Evolutionary conservation across 495 filamentous ascomycete species (phyloP).

Genomic region (Jackrogersella minutella): DNA sequence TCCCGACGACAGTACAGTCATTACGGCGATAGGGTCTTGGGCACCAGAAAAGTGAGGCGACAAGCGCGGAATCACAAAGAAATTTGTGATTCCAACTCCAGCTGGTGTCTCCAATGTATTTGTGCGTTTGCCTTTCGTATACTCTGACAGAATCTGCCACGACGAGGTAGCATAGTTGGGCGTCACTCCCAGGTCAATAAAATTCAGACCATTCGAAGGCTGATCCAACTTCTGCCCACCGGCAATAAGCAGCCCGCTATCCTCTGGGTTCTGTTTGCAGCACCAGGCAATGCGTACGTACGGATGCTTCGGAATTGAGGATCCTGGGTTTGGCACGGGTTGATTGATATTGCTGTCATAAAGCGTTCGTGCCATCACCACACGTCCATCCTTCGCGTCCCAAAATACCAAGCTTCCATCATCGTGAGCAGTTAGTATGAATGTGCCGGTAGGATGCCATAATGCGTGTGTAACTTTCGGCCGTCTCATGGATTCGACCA

Average conservation of each 20-base stretch:
- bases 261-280: conserved; percentile 88
- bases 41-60: conserved; percentile 87
- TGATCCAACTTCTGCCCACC: conserved; percentile 74
- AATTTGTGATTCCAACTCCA: conserved; percentile 79
- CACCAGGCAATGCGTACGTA: conserved; percentile 86
- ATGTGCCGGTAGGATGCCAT: conserved; percentile 96
- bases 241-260: conserved; percentile 87
- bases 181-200: conserved; percentile 87
- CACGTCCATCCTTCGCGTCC: conserved; percentile 90
- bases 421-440: conserved; percentile 86
- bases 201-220: conserved; percentile 77
- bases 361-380: conserved; percentile 83
- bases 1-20: conserved; percentile 81
- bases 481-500: conserved; percentile 61
- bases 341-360: conserved; percentile 73
- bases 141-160: conserved; percentile 79
- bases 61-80: conserved; percentile 79
- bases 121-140: conserved; percentile 76
- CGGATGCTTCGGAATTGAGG: conserved; percentile 64
- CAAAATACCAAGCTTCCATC: conserved; percentile 91
- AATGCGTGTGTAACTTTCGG: conserved; percentile 79
- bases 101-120: conserved; percentile 79
- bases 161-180: conserved; percentile 90
- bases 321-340: conserved; percentile 58
- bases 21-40: conserved; percentile 86